Percentiles rank a stretch among this genome's conserved stretches.
Conservation (phyloP, 2,329 filamentous ascomycete genomes). For the Pezicula radicicola region DNA sequence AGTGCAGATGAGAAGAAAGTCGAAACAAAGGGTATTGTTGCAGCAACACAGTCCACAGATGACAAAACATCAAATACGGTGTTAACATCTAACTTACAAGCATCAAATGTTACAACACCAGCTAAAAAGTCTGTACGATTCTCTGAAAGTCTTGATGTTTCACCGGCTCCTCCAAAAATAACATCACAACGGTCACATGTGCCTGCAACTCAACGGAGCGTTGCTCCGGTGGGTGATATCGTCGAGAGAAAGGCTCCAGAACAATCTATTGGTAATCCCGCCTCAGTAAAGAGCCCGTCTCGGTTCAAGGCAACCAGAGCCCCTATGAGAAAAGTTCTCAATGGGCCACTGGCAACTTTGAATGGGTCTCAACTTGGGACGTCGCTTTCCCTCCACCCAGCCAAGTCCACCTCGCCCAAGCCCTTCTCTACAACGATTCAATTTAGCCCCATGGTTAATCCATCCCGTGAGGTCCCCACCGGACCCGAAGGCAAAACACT, state of each 20-base stretch:
- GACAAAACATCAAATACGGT: background rate
- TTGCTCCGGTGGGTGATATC: slow-evolving; percentile 47
- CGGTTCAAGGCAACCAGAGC: slow-evolving; percentile 38
- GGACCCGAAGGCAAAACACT: slow-evolving; percentile 47
- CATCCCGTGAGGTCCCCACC: slow-evolving; percentile 21
- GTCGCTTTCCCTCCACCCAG: slow-evolving; percentile 14
- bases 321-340: slow-evolving; percentile 11
- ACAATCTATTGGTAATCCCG: slow-evolving; percentile 9
- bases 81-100: background rate
- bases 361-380: background rate
- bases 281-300: slow-evolving; percentile 34
- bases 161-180: slow-evolving; percentile 36
- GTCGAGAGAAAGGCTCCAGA: slow-evolving; percentile 25
- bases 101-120: background rate
- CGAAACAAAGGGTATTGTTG: background rate
- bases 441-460: slow-evolving; percentile 18
- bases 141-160: slow-evolving; percentile 70
- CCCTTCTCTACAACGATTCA: slow-evolving; percentile 21
- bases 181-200: slow-evolving; percentile 18
- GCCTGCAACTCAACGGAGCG: slow-evolving; percentile 6
- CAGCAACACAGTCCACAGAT: slow-evolving; percentile 8
- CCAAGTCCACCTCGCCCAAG: slow-evolving; percentile 17
- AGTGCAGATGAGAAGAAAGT: slow-evolving; percentile 23
- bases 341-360: slow-evolving; percentile 17
- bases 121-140: slow-evolving; percentile 76